Evolutionary conservation across 495 filamentous ascomycete species (phyloP), one percentile per base, ranked within the genome.

Genomic region (Niebla homalea): DNA sequence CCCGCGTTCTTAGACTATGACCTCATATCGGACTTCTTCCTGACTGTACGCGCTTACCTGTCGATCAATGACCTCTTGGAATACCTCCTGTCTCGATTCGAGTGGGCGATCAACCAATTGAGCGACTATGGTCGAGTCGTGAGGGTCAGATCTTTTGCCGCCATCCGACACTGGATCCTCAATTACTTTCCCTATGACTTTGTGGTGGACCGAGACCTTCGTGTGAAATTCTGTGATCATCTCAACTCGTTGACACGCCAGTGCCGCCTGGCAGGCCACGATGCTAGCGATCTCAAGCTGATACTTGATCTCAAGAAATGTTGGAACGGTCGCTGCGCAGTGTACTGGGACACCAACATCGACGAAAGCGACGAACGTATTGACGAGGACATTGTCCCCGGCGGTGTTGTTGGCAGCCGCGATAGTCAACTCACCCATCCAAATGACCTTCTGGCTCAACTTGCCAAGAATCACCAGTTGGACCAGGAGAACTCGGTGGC

Each of bases 181-280:
- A 99, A 99, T 60, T 99, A 97, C 61, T 97, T 96, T 59, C 74
- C 84, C 21, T 93, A 97, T 64, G 92, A 99, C 62, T 99, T 95
- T 62, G 79, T 93, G 18, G 74, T 83, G n/a, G 80, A 89, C 59
- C 80, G 85, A 55, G 70, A 79, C 44, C 69, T 99, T 7, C 81
- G 93, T 20, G 71, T 77, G 45, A 77, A 79, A 35, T 96, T 97
- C 64, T 94, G 89, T 60, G 72, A 78, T 26, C 74, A 83, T 18
- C 74, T 97, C 44, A 97, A 97, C 64, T 70, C 74, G 20, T 74
- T 97, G 49, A 80, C 83, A 29, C 63, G 75, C 44, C 75, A 84
- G 25, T 67, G 86, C 23, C 73, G 69, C 29, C 60, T 64, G 29
- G 54, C 65, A n/a, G 62, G 61, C 47, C 69, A 75, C 42, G 79